phyloP scores from a whole-genome alignment of 2,329 filamentous ascomycete species.

The Trichoderma afroharzianum region DNA sequence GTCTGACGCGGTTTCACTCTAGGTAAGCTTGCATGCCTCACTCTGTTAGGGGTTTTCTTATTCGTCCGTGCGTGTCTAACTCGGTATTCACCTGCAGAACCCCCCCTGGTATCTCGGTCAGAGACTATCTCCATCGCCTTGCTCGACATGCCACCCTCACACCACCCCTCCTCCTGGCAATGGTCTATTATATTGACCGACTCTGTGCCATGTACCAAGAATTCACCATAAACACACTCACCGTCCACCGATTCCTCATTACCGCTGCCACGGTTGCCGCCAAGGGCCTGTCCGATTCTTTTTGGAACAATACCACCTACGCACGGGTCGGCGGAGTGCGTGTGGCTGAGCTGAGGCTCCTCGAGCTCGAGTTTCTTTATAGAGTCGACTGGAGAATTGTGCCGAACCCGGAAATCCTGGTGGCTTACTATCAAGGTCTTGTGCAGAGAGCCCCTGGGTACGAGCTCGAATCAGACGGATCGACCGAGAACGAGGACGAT shows the following conservation, averaged over 20 bases:
- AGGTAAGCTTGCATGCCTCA: slow-evolving; percentile 50
- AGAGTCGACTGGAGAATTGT: slow-evolving; percentile 96
- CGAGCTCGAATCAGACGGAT: slow-evolving; percentile 41
- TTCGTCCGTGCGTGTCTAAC: not conserved
- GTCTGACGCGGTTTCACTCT: slow-evolving; percentile 91
- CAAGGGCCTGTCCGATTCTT: slow-evolving; percentile 92
- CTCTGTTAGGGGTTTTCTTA: not conserved
- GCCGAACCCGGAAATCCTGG: slow-evolving; percentile 86
- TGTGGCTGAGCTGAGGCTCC: slow-evolving; percentile 79
- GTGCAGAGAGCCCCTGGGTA: slow-evolving; percentile 64
- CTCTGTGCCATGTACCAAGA: slow-evolving; percentile 88
- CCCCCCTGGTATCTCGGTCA: slow-evolving; percentile 85
- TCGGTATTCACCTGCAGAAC: slow-evolving; percentile 31
- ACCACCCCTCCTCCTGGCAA: slow-evolving; percentile 89
- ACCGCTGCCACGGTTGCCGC: slow-evolving; percentile 92
- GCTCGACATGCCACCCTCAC: slow-evolving; percentile 92
- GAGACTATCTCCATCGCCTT: slow-evolving; percentile 87
- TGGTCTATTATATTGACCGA: slow-evolving; percentile 98
- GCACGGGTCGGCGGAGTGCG: slow-evolving; percentile 90
- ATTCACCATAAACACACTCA: slow-evolving; percentile 94
- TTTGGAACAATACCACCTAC: slow-evolving; percentile 98
- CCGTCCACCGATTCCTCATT: slow-evolving; percentile 95
- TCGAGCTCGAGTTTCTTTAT: slow-evolving; percentile 91
- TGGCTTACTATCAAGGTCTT: slow-evolving; percentile 87
- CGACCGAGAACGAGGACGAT: slow-evolving; percentile 34